Base-by-base conservation (phyloP, 192 early-diverging fungal genomes). In the Backusella westeae region DNA sequence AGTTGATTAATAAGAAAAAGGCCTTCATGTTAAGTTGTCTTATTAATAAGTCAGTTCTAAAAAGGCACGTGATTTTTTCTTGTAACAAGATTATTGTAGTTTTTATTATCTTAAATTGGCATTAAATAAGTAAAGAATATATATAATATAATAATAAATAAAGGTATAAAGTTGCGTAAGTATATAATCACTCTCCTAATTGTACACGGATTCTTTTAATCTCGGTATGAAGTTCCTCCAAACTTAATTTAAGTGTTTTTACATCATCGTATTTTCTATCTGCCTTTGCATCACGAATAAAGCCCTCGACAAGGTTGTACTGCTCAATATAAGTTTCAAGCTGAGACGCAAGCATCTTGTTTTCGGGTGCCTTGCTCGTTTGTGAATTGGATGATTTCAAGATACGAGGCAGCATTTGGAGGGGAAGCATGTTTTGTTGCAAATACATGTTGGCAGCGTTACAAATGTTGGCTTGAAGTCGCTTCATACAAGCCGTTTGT, bases 381-480 rank as follows among this genome's bases (percentile, higher is more conserved):
- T 9, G 52, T 5, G 46, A 68, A 9, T 36, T 76, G 3, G 75
- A 63, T 63, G 56, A 72, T 44, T 87, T 87, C 66, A 91, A 78
- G 0, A 90, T 84, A 39, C 84, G 81, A 19, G 93, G 93, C 32
- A 94, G 78, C 75, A 93, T 88, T 9, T 89, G 89, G 23, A 94
- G 83, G 12, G 93, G 90, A 38, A 93, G 89, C 93, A 94, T 94
- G 35, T 91, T 90, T 34, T 87, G 87, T 78, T 94, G 93, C 49
- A 94, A 77, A 46, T 93, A 94, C 74, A 91, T 87, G 26, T 85
- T 91, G 4, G 91, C 89, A 3, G 87, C 85, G 15, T 85, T 81
- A 15, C 91, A 85, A 23, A 94, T 86, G 17, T 90, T 91, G n/a
- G 72, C 63, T 42, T 93, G 89, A 39, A 94, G 77, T 32, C 91